Conservation (phyloP, 2,329 filamentous ascomycete species). For the Colletotrichum sp. region DNA sequence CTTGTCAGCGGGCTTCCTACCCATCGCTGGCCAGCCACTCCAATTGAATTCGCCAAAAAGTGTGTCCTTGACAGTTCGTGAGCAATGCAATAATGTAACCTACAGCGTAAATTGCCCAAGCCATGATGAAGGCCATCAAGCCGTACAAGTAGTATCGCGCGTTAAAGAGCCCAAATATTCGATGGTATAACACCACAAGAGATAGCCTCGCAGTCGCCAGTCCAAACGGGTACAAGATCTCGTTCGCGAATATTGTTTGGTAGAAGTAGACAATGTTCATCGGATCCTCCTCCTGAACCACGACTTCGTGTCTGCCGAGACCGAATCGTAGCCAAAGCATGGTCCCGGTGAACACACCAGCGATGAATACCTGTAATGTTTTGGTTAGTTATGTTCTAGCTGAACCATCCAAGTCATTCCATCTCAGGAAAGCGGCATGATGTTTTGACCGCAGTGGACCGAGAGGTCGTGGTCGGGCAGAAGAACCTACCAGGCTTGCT, state of each 20-base stretch:
- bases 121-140: constrained; percentile 4
- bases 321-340: constrained; percentile 16
- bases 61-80: not conserved
- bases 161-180: constrained; percentile 14
- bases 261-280: constrained; percentile 3
- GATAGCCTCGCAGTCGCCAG: not conserved
- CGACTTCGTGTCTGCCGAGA: constrained; percentile 6
- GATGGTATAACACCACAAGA: constrained; percentile 8
- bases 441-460: not conserved
- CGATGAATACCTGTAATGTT: not conserved
- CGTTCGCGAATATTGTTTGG: constrained; percentile 16
- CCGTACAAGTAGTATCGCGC: constrained; percentile 4
- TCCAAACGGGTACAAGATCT: constrained; percentile 5
- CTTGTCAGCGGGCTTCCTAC: not conserved
- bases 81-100: not conserved
- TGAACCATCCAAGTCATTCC: not conserved
- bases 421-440: not conserved
- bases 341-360: constrained; percentile 2
- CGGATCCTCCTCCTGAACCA: constrained; percentile 6
- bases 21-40: not conserved
- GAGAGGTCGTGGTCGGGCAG: not conserved
- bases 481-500: not conserved
- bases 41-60: not conserved
- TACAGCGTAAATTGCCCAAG: constrained; percentile 14
- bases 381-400: not conserved